Evolutionary conservation across 2,329 filamentous ascomycete species (phyloP).

Genomic region (Aureobasidium sp.): DNA sequence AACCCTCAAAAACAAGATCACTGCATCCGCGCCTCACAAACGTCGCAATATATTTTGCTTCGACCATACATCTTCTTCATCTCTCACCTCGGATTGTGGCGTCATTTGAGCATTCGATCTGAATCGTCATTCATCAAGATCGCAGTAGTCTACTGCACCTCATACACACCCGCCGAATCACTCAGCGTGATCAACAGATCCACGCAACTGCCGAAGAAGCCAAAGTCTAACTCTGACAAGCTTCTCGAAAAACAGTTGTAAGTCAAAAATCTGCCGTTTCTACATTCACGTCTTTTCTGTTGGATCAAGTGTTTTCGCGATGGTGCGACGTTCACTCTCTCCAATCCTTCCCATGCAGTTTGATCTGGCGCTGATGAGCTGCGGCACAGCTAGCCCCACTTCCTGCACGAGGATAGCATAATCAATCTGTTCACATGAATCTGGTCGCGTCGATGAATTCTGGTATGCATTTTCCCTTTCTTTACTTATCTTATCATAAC

Average conservation of each 20-base stretch:
- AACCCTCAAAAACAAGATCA: background rate
- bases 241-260: background rate
- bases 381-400: constrained; percentile 11
- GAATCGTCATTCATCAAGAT: background rate
- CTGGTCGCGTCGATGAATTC: constrained; percentile 10
- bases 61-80: background rate
- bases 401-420: constrained; percentile 9
- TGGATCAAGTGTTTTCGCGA: background rate
- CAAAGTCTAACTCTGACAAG: background rate
- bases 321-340: background rate
- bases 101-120: background rate
- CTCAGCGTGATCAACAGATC: background rate
- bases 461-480: constrained; percentile 4
- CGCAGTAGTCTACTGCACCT: constrained; percentile 6
- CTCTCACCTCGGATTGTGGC: background rate
- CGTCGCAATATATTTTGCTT: background rate
- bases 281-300: background rate
- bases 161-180: constrained; percentile 1
- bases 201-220: background rate
- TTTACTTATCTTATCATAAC: background rate
- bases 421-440: constrained; percentile 11
- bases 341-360: background rate
- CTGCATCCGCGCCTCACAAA: background rate
- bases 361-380: constrained; percentile 1
- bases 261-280: background rate